These are phyloP conservation scores for Colletotrichum magnum DNA, from an alignment of 2,329 filamentous ascomycete species.

Conservation along the genomic window DNA sequence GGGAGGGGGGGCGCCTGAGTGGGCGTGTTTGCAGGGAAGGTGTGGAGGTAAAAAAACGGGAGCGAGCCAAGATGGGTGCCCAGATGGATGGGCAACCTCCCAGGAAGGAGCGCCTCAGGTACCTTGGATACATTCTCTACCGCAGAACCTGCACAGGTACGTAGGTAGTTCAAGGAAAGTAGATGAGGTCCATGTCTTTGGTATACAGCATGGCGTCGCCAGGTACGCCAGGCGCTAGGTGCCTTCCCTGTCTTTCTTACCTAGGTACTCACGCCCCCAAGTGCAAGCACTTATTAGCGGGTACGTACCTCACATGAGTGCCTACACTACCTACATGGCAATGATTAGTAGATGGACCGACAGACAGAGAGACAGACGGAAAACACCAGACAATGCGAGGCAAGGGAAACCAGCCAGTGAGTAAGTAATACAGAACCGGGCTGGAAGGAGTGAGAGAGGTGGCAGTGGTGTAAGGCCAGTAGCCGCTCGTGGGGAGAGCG, in stretches of 20 bases:
- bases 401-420: conserved; percentile 7
- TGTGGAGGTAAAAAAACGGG: conserved; percentile 37
- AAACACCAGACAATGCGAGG: neutral
- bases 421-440: neutral
- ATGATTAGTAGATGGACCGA: too few species aligned
- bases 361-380: too few species aligned
- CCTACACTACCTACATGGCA: too few species aligned
- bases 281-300: neutral
- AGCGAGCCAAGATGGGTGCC: conserved; percentile 36
- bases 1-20: neutral
- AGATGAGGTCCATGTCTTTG: too few species aligned
- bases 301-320: neutral
- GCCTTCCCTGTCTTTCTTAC: too few species aligned
- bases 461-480: conserved; percentile 26
- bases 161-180: too few species aligned
- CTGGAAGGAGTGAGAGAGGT: conserved; percentile 10
- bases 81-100: neutral
- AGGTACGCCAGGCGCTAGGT: too few species aligned
- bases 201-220: too few species aligned
- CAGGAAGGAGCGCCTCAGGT: conserved; percentile 9
- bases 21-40: conserved; percentile 36
- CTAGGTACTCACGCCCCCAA: too few species aligned
- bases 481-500: conserved; percentile 18
- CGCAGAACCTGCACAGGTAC: too few species aligned
- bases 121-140: neutral